Evolutionary conservation across 306 rosid species (phyloP), one percentile per base, ranked within the genome.

Genomic region (Vigna mungo): DNA sequence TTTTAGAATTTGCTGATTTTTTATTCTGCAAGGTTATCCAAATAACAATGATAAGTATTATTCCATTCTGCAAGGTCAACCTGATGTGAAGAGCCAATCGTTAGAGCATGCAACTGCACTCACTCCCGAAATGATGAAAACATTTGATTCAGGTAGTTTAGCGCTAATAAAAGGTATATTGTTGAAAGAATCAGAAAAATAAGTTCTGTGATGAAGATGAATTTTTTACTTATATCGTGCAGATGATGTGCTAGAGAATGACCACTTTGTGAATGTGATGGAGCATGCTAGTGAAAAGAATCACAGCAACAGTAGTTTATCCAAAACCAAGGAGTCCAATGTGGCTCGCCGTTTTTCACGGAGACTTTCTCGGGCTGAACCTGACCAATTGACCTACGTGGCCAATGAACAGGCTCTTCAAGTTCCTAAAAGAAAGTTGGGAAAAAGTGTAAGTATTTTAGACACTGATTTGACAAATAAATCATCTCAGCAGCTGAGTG

Each of bases 211-310:
- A 88, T 20, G 80, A 75, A 68, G 23, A 44, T 75, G 76, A 23
- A 41, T 30, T 74, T 41, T 65, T 74, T 62, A 72, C 59, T 78
- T 70, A 27, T 81, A 68, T 78, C 68, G 61, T 56, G 54, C 82
- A 80, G 80, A 60, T 81, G 54, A 73, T 48, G 54, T 78, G 75
- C 78, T 80, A 61, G 82, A 74, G 56, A 77, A 81, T 78, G 53
- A 78, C 73, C 76, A 47, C 58, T 32, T 52, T 27, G 53, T 15
- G 34, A 60, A 74, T 60, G 48, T 9, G 74, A 17, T 6, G 32
- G 79, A 71, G 68, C 78, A 59, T 20, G 54, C 37, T 37, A 15
- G 53, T 47, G 13, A 75, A 46, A 77, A 30, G 63, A 18, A 71
- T 12, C 47, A 16, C 47, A 80, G 27, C 37, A 83, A 37, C 55